A percentile compares a stretch with the other conserved stretches of the same genome.
Conservation (phyloP, 2,329 filamentous ascomycete genomes). For the Fusarium burgessii region DNA sequence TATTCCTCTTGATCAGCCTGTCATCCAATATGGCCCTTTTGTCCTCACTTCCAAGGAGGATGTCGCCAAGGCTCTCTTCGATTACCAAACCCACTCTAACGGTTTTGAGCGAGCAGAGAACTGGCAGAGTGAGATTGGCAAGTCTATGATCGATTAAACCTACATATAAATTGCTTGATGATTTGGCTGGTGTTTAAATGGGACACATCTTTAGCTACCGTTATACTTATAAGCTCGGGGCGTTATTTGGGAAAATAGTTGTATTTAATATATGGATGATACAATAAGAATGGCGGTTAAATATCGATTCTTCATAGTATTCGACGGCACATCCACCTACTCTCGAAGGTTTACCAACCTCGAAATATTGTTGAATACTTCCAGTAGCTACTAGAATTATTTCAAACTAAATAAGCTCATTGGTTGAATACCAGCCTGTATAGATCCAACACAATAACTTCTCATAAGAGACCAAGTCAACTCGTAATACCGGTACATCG, state of each 20-base stretch:
- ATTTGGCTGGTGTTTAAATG: conserved; percentile 30
- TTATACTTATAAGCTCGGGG: conserved; percentile 3
- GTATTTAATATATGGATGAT: background rate
- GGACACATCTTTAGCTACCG: background rate
- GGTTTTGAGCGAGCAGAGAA: conserved; percentile 83
- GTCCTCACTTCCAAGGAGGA: conserved; percentile 79
- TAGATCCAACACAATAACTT: background rate
- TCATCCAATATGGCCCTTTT: conserved; percentile 88
- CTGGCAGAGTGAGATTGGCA: conserved; percentile 90
- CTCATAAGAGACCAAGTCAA: background rate
- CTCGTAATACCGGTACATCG: background rate
- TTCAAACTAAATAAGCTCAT: background rate
- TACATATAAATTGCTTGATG: background rate
- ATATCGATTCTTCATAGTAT: background rate
- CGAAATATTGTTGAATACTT: too few species aligned
- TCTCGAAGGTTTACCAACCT: background rate
- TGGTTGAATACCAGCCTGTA: background rate
- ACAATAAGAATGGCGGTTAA: background rate
- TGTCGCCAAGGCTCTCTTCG: conserved; percentile 80
- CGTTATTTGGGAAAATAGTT: background rate
- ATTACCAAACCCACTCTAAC: conserved; percentile 79
- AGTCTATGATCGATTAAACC: conserved; percentile 68
- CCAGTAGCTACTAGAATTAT: too few species aligned
- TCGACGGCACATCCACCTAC: too few species aligned
- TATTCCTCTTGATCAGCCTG: conserved; percentile 80